These are phyloP conservation scores for Rhodamnia argentea DNA, from an alignment of 345 rosid species.

Conservation along the genomic window DNA sequence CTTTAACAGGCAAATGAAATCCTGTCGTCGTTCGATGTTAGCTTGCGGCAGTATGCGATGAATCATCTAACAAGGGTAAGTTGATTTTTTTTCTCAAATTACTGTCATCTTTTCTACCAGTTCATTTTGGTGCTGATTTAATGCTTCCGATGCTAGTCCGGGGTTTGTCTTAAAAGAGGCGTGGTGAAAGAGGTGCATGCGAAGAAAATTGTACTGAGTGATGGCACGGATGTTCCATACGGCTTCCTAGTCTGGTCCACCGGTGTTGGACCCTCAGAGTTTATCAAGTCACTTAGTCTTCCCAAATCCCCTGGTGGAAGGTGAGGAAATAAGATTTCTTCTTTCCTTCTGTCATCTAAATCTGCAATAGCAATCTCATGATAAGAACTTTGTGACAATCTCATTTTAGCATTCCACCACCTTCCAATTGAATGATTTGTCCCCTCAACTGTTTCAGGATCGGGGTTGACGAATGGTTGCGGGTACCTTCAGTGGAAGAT, in stretches of 20 bases:
- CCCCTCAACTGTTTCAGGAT: constrained; percentile 22
- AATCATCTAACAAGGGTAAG: constrained; percentile 57
- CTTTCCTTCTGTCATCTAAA: not conserved
- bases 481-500: constrained; percentile 53
- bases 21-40: constrained; percentile 64
- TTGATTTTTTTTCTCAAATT: not conserved
- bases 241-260: constrained; percentile 94
- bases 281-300: constrained; percentile 41
- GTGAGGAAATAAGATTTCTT: constrained; percentile 8
- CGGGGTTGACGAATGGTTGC: constrained; percentile 54
- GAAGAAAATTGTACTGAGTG: constrained; percentile 38
- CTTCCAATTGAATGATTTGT: not conserved
- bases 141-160: constrained; percentile 19
- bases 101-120: not conserved
- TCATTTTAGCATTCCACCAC: not conserved
- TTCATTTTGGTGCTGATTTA: not conserved
- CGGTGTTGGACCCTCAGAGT: constrained; percentile 78
- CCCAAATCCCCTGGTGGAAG: constrained; percentile 67
- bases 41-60: constrained; percentile 51
- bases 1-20: constrained; percentile 71
- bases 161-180: constrained; percentile 39
- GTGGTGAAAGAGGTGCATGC: constrained; percentile 51
- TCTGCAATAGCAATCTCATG: not conserved
- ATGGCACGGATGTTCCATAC: constrained; percentile 60
- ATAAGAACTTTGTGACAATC: not conserved